Base-by-base conservation (phyloP, 1,284 basidiomycete species). In the Lentinula novae-zelandiae region DNA sequence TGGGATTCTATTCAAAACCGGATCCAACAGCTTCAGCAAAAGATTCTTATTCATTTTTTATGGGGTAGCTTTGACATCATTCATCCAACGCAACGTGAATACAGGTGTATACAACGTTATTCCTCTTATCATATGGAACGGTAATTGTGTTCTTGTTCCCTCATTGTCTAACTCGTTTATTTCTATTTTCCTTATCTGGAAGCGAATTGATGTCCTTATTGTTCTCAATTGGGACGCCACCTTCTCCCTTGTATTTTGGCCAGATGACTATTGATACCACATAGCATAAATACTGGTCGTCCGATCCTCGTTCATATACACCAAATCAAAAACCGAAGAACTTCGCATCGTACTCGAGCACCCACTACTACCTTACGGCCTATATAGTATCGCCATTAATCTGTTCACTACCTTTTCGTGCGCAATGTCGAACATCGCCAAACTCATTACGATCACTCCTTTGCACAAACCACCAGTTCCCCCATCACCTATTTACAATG, bases 401-500 rank as follows among this genome's bases (percentile, higher is more conserved):
- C 40, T 42, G 40, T 42, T 15, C n/a, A 42, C 15, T 7, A 15
- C 40, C 40, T 13, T 15, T 46, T 22, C 3, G 13, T 53, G 22
- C 36, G 39, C 39, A 46, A 44, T 56, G 54, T 46, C 54, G 39
- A 36, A 46, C 31, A 46, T 56, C 31, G 27, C 54, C 54, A 56
- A 56, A 36, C 22, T 56, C 40, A 20, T 56, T 20, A 56, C 40
- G 22, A 33, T 56, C 42, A 56, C 54, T 56, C 54, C 54, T 34
- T 34, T 56, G 54, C 9, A 10, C 31, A 56, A 34, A 31, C 54
- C 54, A 56, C 13, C 33, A 6, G 40, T 36, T 4, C 42, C 54
- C 5, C 22, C 27, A 42, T 44, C 54, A 33, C 31, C 54, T 10
- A 33, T 31, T 38, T 36, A 20, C 10, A 31, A 17, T 46, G 31